Evolutionary conservation across 768 basidiomycete species (phyloP).

Genomic region (Phanerochaete sordida): DNA sequence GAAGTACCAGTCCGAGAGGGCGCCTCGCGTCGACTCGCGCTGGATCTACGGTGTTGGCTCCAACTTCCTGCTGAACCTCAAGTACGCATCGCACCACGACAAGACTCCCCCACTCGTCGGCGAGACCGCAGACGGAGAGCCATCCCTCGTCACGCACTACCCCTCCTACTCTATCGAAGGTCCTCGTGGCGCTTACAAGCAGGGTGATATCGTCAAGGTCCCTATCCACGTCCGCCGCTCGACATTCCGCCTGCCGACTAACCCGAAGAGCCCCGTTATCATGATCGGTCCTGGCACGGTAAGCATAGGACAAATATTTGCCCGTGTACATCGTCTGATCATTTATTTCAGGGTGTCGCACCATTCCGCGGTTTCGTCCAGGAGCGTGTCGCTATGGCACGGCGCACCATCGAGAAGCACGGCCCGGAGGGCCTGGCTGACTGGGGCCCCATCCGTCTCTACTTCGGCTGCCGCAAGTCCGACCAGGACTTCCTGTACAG

Average conservation of each 20-base stretch:
- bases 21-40: conserved; percentile 49
- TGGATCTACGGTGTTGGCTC: conserved; percentile 89
- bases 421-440: conserved; percentile 89
- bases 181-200: conserved; percentile 81
- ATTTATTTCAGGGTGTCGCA: conserved; percentile 76
- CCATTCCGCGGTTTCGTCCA: conserved; percentile 99
- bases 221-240: conserved; percentile 95
- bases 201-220: conserved; percentile 69
- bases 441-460: conserved; percentile 93
- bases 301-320: conserved; percentile 31
- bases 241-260: conserved; percentile 95
- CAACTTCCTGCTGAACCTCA: conserved; percentile 94
- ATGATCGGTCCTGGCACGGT: conserved; percentile 99
- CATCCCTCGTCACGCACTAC: conserved; percentile 35
- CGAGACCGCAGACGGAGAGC: conserved; percentile 28
- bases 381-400: conserved; percentile 94
- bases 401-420: conserved; percentile 93
- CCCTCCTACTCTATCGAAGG: conserved; percentile 88
- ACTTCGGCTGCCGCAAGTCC: conserved; percentile 92
- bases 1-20: conserved; percentile 75
- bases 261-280: conserved; percentile 96
- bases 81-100: conserved; percentile 66
- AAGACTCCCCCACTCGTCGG: conserved; percentile 36
- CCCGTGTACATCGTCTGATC: conserved; percentile 1
- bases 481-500: conserved; percentile 91